Base-by-base conservation (phyloP, 1,284 basidiomycete species). In the Golubevia pallescens region DNA sequence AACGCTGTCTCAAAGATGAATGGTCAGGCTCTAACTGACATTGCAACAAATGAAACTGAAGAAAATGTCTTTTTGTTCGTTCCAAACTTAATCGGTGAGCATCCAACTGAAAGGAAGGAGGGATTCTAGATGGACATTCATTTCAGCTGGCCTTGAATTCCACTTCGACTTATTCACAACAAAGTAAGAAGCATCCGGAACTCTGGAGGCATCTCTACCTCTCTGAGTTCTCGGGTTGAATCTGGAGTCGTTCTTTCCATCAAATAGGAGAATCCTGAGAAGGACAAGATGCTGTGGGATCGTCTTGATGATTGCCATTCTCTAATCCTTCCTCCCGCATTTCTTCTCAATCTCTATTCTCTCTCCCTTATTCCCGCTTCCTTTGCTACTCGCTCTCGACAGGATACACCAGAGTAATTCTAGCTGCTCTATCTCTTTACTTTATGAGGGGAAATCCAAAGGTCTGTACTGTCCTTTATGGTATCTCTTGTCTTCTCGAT, bases 401-500 rank as follows among this genome's bases (percentile, higher is more conserved):
- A 94, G 94, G 95, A 28, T 99, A 99, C 86, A 89, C 92, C 19
- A 92, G 97, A 60, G 89, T 99, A 77, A 89, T 99, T 72, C 90
- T 97, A 54, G 97, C 96, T 7, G 97, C 91, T 0, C 87, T 95
- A 23, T 92, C 95, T 4, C 88, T 99, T 28, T 92, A 93, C 86
- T 97, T 90, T 86, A 99, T 99, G 96, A 78, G 78, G 66, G 73
- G 69, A 42, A 81, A 97, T 85, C 97, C 97, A 6, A 94, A 93
- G 84, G 91, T 92, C 74, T 97, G 93, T 87, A 97, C 95, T 0
- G 85, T 95, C 52, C 89, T 94, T 56, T 99, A 99, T 86, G 90
- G 91, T 70, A 87, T 98, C 65, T 97, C 94, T n/a, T 95, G 93
- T 84, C 88, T 99, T 53, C 89, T 99, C 70, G 97, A 99, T 84